These are phyloP conservation scores for Lichtheimia hyalospora DNA, from an alignment of 371 early-diverging fungal species.

Conservation along the genomic window DNA sequence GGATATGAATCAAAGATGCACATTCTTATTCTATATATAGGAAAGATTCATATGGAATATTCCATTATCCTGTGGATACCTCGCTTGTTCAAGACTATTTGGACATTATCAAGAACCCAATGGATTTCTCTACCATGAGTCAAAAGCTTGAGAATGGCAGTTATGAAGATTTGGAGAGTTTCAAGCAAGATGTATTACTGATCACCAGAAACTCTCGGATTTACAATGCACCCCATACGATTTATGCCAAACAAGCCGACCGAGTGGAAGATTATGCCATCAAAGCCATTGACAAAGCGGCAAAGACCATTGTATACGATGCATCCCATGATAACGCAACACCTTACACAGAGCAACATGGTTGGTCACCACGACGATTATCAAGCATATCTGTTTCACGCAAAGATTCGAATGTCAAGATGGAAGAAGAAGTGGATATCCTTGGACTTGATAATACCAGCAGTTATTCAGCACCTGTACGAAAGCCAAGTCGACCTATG, in stretches of 20 bases:
- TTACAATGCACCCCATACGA: constrained; percentile 73
- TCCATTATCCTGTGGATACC: constrained; percentile 82
- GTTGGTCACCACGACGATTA: not conserved
- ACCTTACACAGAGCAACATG: constrained; percentile 8
- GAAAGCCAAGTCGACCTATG: constrained; percentile 30
- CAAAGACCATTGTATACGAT: constrained; percentile 48
- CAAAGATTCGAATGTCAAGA: constrained; percentile 22
- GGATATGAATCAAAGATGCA: not conserved
- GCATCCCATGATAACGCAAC: constrained; percentile 9
- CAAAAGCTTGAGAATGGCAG: constrained; percentile 49
- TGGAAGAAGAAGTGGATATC: constrained; percentile 56
- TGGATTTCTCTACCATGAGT: constrained; percentile 73
- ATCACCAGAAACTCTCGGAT: constrained; percentile 70
- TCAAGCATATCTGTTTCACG: constrained; percentile 7
- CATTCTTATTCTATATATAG: constrained; percentile 12
- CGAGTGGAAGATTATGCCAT: constrained; percentile 59
- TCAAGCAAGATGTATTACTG: constrained; percentile 64
- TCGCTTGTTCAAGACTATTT: constrained; percentile 75
- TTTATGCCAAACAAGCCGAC: constrained; percentile 73
- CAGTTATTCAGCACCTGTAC: constrained; percentile 14
- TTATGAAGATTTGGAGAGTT: constrained; percentile 55
- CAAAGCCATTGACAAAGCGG: constrained; percentile 61
- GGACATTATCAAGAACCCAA: constrained; percentile 67
- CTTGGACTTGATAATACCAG: constrained; percentile 38
- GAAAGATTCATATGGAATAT: constrained; percentile 72